Evolutionary conservation across 2,329 filamentous ascomycete species (phyloP).

Genomic region (Calonectria pauciramosa): DNA sequence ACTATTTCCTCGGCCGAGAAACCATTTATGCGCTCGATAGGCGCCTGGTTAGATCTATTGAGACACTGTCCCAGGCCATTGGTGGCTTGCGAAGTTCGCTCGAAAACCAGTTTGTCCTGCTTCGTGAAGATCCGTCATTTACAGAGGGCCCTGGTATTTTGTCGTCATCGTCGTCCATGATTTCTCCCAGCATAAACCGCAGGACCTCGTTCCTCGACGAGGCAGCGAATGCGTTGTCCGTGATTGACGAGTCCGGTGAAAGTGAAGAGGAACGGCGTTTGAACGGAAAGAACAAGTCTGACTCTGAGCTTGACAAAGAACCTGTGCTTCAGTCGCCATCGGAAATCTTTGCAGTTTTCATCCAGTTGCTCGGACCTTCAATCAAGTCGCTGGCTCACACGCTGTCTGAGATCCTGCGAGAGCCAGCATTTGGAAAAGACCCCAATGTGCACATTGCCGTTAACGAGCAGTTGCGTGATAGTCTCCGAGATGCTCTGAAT

Average conservation of each 20-base stretch:
- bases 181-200: constrained; percentile 46
- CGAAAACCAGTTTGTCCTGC: constrained; percentile 29
- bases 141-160: constrained; percentile 1
- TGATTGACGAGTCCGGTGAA: constrained; percentile 76
- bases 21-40: constrained; percentile 84
- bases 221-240: constrained; percentile 63
- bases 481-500: constrained; percentile 82
- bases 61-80: constrained; percentile 87
- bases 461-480: constrained; percentile 84
- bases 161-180: constrained; percentile 33
- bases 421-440: constrained; percentile 82
- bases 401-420: constrained; percentile 87
- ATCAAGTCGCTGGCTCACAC: constrained; percentile 98
- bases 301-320: constrained; percentile 45
- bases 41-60: constrained; percentile 85
- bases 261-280: constrained; percentile 61
- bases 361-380: constrained; percentile 87
- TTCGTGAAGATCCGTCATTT: constrained; percentile 16
- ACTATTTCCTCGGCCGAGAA: constrained; percentile 86
- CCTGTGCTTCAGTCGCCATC: constrained; percentile 72
- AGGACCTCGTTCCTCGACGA: constrained; percentile 52
- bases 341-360: constrained; percentile 94
- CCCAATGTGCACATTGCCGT: constrained; percentile 78
- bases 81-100: constrained; percentile 85
- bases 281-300: constrained; percentile 44